A percentile compares a stretch with the other conserved stretches of the same genome.
These are phyloP conservation scores for Citrus sinensis DNA, from an alignment of 345 rosid genomes.

Conservation along the genomic window DVS_A1.0 CM039169.1:22694501-22695000, in stretches of 20 bases:
- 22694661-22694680: background rate
- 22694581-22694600: too few relatives aligned
- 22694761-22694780: too few relatives aligned
- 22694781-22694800: too few relatives aligned
- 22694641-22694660: too few relatives aligned
- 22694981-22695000: background rate
- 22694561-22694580: too few relatives aligned
- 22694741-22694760: background rate
- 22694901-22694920: background rate
- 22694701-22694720: background rate
- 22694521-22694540: too few relatives aligned
- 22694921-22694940: background rate
- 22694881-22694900: too few relatives aligned
- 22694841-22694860: background rate
- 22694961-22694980: background rate
- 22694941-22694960: background rate
- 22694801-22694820: background rate
- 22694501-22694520: too few relatives aligned
- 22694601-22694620: background rate
- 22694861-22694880: background rate
- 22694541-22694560: too few relatives aligned
- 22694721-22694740: background rate
- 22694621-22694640: too few relatives aligned
- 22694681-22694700: background rate
- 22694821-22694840: background rate